Percentiles rank a stretch among this genome's conserved stretches.
phyloP scores from a whole-genome alignment of 495 filamentous ascomycete species.

The Chaetomium cochliodes region DNA sequence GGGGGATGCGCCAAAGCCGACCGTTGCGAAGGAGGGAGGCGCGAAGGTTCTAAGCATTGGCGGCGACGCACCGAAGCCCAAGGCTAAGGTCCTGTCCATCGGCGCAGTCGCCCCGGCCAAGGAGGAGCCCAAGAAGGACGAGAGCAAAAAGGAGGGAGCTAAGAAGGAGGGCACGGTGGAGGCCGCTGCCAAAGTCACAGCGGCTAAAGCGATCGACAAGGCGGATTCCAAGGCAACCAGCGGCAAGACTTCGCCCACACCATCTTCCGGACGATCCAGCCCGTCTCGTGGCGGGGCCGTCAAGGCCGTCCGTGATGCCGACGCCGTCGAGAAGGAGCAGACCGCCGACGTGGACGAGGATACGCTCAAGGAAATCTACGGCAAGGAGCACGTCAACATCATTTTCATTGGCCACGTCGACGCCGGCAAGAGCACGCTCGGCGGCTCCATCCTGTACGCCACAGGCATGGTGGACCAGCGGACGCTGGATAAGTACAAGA shows the following conservation, averaged over 20 bases:
- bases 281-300: slow-evolving; percentile 55
- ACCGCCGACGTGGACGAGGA: slow-evolving; percentile 86
- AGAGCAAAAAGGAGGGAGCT: slow-evolving; percentile 44
- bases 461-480: slow-evolving; percentile 99
- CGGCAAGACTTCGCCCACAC: slow-evolving; percentile 72
- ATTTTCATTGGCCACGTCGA: slow-evolving; percentile 99
- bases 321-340: slow-evolving; percentile 85
- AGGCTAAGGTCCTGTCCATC: slow-evolving; percentile 70
- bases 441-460: slow-evolving; percentile 84
- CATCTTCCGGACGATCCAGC: slow-evolving; percentile 74
- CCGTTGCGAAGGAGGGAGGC: slow-evolving; percentile 47
- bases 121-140: slow-evolving; percentile 40
- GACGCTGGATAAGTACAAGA: slow-evolving; percentile 97
- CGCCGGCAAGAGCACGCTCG: slow-evolving; percentile 93
- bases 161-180: slow-evolving; percentile 49
- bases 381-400: slow-evolving; percentile 97
- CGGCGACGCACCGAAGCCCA: slow-evolving; percentile 48
- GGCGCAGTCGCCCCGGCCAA: slow-evolving; percentile 49
- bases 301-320: slow-evolving; percentile 64
- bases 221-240: slow-evolving; percentile 71
- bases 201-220: slow-evolving; percentile 75
- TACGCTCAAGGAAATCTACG: slow-evolving; percentile 91
- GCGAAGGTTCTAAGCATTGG: slow-evolving; percentile 55
- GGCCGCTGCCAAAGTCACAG: slow-evolving; percentile 58
- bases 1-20: slow-evolving; percentile 48